Conservation (phyloP, 78 protist species). For the Mantamonas sphyraenae region DNA sequence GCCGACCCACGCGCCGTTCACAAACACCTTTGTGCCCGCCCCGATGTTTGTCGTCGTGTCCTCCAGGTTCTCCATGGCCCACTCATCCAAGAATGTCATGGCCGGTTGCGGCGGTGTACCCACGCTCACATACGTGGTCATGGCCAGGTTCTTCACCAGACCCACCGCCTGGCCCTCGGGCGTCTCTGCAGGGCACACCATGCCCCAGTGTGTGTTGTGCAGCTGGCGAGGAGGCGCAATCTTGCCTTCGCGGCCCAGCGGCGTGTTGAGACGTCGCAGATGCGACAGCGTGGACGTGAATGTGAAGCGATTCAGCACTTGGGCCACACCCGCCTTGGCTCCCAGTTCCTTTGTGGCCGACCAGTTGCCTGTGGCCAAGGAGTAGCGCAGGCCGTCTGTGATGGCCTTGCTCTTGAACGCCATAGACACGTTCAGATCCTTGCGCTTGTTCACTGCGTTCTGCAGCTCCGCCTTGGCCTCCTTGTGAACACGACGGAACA, state of each 20-base stretch:
- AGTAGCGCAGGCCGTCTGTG: constrained; percentile 79
- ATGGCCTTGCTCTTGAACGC: constrained; percentile 66
- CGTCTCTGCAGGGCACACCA: constrained; percentile 98
- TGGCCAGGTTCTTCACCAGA: constrained; percentile 96
- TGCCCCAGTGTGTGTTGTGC: constrained; percentile 99
- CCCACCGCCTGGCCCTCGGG: constrained; percentile 94
- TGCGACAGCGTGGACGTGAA: constrained; percentile 93
- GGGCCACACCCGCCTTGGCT: constrained; percentile 83
- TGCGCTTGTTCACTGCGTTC: constrained; percentile 23
- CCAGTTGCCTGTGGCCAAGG: constrained; percentile 99
- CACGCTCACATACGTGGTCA: constrained; percentile 90
- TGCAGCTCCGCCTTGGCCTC: constrained; percentile 22
- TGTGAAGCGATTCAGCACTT: constrained; percentile 94
- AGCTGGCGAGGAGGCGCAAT: constrained; percentile 92
- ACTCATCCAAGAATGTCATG: constrained; percentile 51
- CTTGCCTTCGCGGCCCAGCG: constrained; percentile 88
- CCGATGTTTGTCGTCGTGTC: constrained; percentile 20
- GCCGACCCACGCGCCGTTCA: constrained; percentile 98
- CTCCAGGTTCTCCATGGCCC: constrained; percentile 63
- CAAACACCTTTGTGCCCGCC: constrained; percentile 82
- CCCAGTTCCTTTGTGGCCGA: constrained; percentile 25
- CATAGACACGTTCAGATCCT: constrained; percentile 33
- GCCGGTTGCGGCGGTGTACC: constrained; percentile 52
- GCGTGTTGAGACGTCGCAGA: constrained; percentile 94
- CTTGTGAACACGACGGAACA: constrained; percentile 57